Percentiles rank a stretch among this genome's conserved stretches.
Conservation (phyloP, 2,329 filamentous ascomycete species). For the Stenocarpella maydis region DNA sequence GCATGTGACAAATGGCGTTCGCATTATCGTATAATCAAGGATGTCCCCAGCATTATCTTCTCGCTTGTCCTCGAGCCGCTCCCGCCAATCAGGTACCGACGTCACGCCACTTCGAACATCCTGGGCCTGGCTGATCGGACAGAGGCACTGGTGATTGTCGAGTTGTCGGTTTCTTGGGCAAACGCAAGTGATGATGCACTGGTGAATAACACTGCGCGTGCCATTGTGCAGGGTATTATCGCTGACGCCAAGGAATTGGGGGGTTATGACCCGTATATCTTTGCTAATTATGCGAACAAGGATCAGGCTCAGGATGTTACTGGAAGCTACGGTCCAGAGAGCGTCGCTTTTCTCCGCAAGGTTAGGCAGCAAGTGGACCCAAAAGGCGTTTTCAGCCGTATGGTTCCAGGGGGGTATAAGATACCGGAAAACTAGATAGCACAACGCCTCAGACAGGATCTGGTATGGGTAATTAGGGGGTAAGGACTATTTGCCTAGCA, state of each 20-base stretch:
- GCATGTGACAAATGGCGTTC: conserved; percentile 8
- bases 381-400: background rate
- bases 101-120: conserved; percentile 23
- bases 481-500: no score
- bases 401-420: conserved; percentile 5
- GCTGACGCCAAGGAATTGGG: conserved; percentile 5
- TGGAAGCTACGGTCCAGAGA: conserved; percentile 24
- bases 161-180: background rate
- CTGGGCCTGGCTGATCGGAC: conserved; percentile 23
- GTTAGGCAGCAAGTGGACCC: conserved; percentile 24
- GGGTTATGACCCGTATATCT: conserved; percentile 22
- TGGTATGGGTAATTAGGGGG: background rate
- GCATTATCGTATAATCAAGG: background rate
- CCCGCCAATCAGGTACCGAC: conserved; percentile 23
- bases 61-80: conserved; percentile 26
- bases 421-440: background rate
- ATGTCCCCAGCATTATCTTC: conserved; percentile 25
- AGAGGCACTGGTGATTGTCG: conserved; percentile 6
- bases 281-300: conserved; percentile 31
- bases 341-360: conserved; percentile 4
- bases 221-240: conserved; percentile 3
- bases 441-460: background rate
- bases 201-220: background rate
- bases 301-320: conserved; percentile 28
- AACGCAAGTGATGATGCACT: conserved; percentile 2